A percentile compares a stretch with the other conserved stretches of the same genome.
Evolutionary conservation across 352 stramenopile genomes (phyloP).

Genomic region (Bremia lactucae): DNA sequence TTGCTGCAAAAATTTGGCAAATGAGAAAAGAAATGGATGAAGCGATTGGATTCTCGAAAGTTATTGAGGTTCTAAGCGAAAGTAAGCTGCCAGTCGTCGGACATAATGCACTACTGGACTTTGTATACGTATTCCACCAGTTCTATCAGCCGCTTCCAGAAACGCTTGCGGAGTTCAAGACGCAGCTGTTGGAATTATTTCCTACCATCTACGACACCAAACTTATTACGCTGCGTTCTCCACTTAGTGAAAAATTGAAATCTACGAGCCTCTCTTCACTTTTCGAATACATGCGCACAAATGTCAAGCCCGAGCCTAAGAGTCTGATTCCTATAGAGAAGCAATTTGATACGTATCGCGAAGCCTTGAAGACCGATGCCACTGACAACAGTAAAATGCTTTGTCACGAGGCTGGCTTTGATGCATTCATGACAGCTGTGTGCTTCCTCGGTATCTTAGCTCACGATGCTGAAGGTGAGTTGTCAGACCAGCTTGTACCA

Average conservation of each 20-base stretch:
- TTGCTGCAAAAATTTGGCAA: conserved; percentile 34
- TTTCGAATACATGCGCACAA: conserved; percentile 69
- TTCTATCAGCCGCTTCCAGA: conserved; percentile 71
- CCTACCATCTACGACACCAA: conserved; percentile 78
- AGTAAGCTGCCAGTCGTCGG: conserved; percentile 69
- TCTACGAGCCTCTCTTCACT: conserved; percentile 52
- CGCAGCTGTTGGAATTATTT: conserved; percentile 55
- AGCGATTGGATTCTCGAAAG: conserved; percentile 62
- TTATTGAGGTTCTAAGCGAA: conserved; percentile 62
- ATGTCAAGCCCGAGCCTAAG: conserved; percentile 42
- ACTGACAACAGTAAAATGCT: conserved; percentile 42
- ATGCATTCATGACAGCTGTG: conserved; percentile 77
- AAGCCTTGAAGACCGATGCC: conserved; percentile 38
- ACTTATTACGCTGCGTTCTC: conserved; percentile 46
- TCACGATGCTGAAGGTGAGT: conserved; percentile 39
- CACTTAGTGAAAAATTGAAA: conserved; percentile 38
- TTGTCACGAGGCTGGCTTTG: conserved; percentile 78
- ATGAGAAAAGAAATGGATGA: conserved; percentile 58
- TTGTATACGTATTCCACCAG: conserved; percentile 78
- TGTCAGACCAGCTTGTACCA: conserved; percentile 19
- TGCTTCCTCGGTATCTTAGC: conserved; percentile 64
- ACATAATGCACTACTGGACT: conserved; percentile 79
- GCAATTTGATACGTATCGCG: conserved; percentile 52
- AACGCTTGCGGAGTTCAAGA: conserved; percentile 61
- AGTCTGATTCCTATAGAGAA: conserved; percentile 42